Base-by-base conservation (phyloP, 2,329 filamentous ascomycete genomes). In the Corinectria fuckeliana region DNA sequence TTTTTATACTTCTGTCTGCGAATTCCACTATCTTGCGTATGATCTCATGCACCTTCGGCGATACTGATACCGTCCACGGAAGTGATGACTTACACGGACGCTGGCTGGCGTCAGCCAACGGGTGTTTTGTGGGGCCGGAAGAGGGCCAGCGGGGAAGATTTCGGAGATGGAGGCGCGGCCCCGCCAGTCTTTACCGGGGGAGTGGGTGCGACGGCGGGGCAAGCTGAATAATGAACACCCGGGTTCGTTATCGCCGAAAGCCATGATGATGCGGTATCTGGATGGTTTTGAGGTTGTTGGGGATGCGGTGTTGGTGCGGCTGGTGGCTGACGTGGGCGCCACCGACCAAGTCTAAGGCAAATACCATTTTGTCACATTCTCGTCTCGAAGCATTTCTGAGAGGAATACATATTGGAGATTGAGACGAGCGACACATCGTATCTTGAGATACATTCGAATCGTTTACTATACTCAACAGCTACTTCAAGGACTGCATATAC, bases 31-130 rank as follows among this genome's bases (percentile, higher is more conserved):
- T 8, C 13, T 21, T 23, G 1, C 3, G 3, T 14, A 8, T 13
- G 13, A 16, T 23, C 20, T 7, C 39, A 23, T 25, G 16, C 8
- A 9, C 9, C 36, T 41, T 41, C 20, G 38, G 38, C 32, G 32
- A 41, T 41, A 41, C 25, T 56, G 56, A 60, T 48, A 50, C 52
- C 44, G n/a, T 26, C 20, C 30, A 39, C 7, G n/a, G n/a, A n/a
- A 10, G 8, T 36, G n/a, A 36, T 8, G 5, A 36, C 32, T 47
- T 26, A 25, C 34, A 14, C 20, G 25, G 18, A 28, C 56, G 13
- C 18, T 61, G 58, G 58, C 54, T 61, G 49, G 67, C 65, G 63
- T 65, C 67, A 69, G 61, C 67, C 54, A 53, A 23, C 21, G 14
- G 41, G 13, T 23, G 20, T 16, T 49, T 47, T 59, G 53, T 60